Evolutionary conservation across 2,329 filamentous ascomycete species (phyloP).

Genomic region (Xylaria sp.): DNA sequence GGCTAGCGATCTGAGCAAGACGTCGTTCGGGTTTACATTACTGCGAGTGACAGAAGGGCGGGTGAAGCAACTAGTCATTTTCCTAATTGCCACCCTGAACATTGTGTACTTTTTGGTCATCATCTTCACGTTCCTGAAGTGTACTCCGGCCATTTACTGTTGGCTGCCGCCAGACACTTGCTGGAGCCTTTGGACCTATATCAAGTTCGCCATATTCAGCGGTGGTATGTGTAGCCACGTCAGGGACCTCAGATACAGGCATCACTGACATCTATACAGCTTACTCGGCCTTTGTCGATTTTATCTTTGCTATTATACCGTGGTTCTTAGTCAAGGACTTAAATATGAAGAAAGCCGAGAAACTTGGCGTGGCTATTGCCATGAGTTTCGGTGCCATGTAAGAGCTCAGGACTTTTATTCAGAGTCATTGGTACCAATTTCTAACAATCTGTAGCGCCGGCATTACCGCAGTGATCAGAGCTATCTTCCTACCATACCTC

Average conservation of each 20-base stretch:
- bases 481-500: conserved; percentile 29
- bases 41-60: conserved; percentile 30
- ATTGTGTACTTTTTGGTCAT: conserved; percentile 31
- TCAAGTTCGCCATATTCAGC: conserved; percentile 32
- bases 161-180: conserved; percentile 31
- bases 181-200: conserved; percentile 30
- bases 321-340: conserved; percentile 41
- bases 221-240: conserved; percentile 21
- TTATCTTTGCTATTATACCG: conserved; percentile 38
- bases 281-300: conserved; percentile 38
- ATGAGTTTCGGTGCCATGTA: conserved; percentile 38
- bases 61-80: conserved; percentile 21
- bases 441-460: conserved; percentile 26
- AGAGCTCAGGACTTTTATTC: not conserved
- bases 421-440: not conserved
- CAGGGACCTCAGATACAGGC: not conserved
- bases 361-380: conserved; percentile 39
- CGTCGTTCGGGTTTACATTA: conserved; percentile 33
- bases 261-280: conserved; percentile 10
- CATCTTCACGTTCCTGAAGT: conserved; percentile 34
- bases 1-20: conserved; percentile 32
- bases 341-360: conserved; percentile 40
- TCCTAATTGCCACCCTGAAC: conserved; percentile 30
- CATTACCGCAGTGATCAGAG: conserved; percentile 34
- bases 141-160: conserved; percentile 27